Evolutionary conservation across 345 rosid genomes (phyloP).

Genomic region (Ricinus communis): DNA sequence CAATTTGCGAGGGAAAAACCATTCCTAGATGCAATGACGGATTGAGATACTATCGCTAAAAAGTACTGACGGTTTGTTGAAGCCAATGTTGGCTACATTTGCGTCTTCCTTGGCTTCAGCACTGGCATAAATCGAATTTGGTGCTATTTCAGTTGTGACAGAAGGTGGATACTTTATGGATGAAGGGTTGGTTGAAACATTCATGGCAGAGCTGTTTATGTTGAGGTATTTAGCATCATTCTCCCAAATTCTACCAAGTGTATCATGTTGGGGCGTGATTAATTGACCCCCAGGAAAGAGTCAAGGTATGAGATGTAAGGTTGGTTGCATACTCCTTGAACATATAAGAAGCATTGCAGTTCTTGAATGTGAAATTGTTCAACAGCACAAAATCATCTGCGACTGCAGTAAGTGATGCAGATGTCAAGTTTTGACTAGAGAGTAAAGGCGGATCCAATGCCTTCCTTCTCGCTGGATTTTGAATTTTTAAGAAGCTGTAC

Average conservation of each 20-base stretch:
- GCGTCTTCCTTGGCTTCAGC: conserved; percentile 87
- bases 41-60: too few relatives aligned
- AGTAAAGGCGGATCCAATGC: conserved; percentile 98
- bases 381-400: conserved; percentile 83
- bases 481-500: conserved; percentile 68
- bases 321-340: conserved; percentile 92
- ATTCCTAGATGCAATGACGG: too few relatives aligned
- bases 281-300: conserved; percentile 83
- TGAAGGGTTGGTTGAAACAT: conserved; percentile 63
- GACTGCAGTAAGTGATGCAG: conserved; percentile 62
- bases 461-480: conserved; percentile 62
- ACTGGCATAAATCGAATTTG: conserved; percentile 84
- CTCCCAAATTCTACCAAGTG: conserved; percentile 91
- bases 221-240: conserved; percentile 76
- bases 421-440: conserved; percentile 50
- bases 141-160: conserved; percentile 67
- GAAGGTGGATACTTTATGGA: conserved; percentile 52
- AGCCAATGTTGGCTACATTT: conserved; percentile 59
- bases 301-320: conserved; percentile 60
- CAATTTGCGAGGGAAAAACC: too few relatives aligned
- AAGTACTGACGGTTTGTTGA: too few relatives aligned
- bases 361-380: conserved; percentile 77
- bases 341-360: conserved; percentile 52
- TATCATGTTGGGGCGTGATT: conserved; percentile 80
- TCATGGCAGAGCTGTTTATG: conserved; percentile 78